Evolutionary conservation across 345 rosid species (phyloP), one percentile per base, ranked within the genome.

Genomic region (Populus tremula): DNA sequence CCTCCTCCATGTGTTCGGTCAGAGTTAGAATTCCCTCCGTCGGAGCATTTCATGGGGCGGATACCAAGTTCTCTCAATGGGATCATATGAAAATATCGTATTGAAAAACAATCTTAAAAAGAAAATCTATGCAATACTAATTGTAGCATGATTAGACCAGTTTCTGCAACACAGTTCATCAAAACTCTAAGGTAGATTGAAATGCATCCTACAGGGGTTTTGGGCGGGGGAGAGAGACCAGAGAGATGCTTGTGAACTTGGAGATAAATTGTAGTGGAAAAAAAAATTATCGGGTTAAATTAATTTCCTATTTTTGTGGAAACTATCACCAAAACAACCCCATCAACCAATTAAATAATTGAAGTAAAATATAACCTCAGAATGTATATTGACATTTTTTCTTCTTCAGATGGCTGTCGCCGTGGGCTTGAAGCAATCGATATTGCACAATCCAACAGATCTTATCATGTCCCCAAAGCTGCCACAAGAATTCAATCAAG

Each of bases 401-500:
- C 80, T 29, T 81, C 79, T 79, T 82, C 72, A 88, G 50, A 82
- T 41, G 39, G 89, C 82, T 47, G 97, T 83, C 43, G 90, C 81
- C 0, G 94, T 89, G 33, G 97, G 92, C 91, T 79, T 91, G 87
- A 95, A 95, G 84, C 98, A 95, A 87, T 87, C 92, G 62, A 95
- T 92, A 82, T 93, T 93, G 93, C 97, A 90, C 23, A 93, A 82
- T 79, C 93, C 85, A 29, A 94, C 98, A 2, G 98, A 92, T 82
- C 98, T 91, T 86, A 91, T 89, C 87, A 93, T 93, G 77, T 61
- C 89, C 54, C 98, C 97, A 75, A 94, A 88, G 78, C 98, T 93
- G 91, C 87, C 82, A 86, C 41, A 65, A 80, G 21, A 77, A 67
- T 56, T 43, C 49, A 66, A 21, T 6, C 61, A 76, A 25, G 62